Base-by-base conservation (phyloP, 2,329 filamentous ascomycete species). In the Drechslerella coelobrocha region DNA sequence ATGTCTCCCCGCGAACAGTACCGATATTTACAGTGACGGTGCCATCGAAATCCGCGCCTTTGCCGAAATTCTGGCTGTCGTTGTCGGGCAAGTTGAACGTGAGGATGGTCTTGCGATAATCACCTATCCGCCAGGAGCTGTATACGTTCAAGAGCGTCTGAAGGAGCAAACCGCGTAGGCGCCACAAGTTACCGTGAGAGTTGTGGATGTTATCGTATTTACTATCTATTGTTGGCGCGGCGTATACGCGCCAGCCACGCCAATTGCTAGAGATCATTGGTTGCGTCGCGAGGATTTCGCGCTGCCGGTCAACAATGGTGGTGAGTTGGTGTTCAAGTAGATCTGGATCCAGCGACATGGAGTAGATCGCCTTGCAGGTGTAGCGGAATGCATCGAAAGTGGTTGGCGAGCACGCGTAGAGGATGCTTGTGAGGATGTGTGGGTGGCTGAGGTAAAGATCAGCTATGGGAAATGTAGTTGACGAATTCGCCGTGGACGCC, bases 321-420 rank as follows among this genome's bases (percentile, higher is more conserved):
- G 29, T 57, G 2, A 69, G 37, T 27, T 69, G 65, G 17, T 69
- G 37, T 27, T 57, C 37, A 21, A 69, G 45, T 10, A 69, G 57
- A 6, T 24, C 45, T 7, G 65, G 57, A 19, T 69, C 65, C 2
- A 69, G 57, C 3, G 65, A 69, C 65, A 69, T 69, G 39, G 65
- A 69, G 14, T 69, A 69, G 26, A 69, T 61, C 0, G 65, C 34
- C 47, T 69, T 69, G 47, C 65, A 69, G 9, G 65, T 69, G 19
- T 69, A 69, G 14, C 65, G 52, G 29, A 69, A 41, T 8, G 65
- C 65, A 34, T 69, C 65, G 24, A 69, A 69, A 8, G 57, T 69
- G 2, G 65, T 69, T 31, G 65, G 57, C 4, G 57, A 62, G 52
- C 65, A 69, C 8, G 52, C 24, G 23, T 59, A 69, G 24, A 69